A percentile compares a stretch with the other conserved stretches of the same genome.
These are phyloP conservation scores for Carex kokanica DNA, from an alignment of 176 grass and related monocot species.

Conservation along the genomic window DNA sequence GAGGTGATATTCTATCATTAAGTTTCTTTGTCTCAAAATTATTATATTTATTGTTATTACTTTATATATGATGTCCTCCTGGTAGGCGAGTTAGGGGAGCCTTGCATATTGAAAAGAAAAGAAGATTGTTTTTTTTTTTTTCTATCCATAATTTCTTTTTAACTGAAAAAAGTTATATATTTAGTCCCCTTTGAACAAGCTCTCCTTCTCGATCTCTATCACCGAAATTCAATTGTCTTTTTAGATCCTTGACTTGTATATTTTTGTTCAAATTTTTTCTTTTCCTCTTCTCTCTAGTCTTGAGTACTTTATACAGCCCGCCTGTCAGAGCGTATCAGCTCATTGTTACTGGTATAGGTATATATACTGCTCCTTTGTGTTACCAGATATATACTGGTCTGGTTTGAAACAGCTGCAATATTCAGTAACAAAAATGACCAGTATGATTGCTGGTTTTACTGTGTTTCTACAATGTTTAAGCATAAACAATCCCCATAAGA, in stretches of 20 bases:
- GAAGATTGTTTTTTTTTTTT: background rate
- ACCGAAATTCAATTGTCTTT: background rate
- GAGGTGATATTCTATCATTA: conserved; percentile 15
- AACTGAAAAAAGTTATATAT: background rate
- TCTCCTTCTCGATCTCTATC: background rate
- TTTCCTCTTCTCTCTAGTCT: background rate
- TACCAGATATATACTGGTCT: background rate
- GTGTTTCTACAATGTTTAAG: background rate
- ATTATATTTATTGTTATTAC: conserved; percentile 2
- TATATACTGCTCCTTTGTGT: background rate
- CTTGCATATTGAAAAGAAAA: background rate
- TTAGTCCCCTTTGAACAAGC: background rate
- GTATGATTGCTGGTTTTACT: background rate
- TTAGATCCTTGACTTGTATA: background rate
- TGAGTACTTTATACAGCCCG: background rate
- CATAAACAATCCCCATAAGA: background rate
- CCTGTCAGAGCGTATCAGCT: background rate
- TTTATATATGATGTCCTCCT: background rate
- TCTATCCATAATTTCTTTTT: background rate
- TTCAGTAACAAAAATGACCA: no score
- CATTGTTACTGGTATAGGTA: background rate
- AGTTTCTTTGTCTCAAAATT: background rate
- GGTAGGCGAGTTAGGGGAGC: background rate
- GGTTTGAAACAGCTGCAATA: no score
- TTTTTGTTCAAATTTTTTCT: background rate